Percentiles rank a stretch among this genome's conserved stretches.
Evolutionary conservation across 352 stramenopile species (phyloP).

Genomic region (Peronospora destructor): DNA sequence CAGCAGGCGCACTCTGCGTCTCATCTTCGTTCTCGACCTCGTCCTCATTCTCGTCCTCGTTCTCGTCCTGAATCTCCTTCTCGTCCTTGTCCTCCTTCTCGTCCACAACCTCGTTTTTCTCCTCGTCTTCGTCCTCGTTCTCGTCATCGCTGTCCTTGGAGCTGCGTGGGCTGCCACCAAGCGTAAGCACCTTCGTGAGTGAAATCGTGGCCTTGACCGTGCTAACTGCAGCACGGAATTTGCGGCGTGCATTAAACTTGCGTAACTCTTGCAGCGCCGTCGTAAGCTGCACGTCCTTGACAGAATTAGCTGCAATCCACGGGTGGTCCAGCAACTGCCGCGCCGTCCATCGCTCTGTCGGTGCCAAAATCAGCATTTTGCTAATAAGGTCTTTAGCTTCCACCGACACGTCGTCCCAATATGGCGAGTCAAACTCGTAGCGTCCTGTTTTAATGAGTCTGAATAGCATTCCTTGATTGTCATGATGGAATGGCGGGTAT

Average conservation of each 20-base stretch:
- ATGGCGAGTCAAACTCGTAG: slow-evolving; percentile 75
- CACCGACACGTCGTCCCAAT: slow-evolving; percentile 68
- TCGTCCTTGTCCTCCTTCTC: too few species aligned
- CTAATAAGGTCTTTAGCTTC: slow-evolving; percentile 87
- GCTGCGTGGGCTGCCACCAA: slow-evolving; percentile 24
- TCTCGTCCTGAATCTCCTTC: too few species aligned
- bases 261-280: slow-evolving; percentile 84
- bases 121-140: slow-evolving; percentile 7
- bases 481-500: slow-evolving; percentile 84
- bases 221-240: slow-evolving; percentile 90
- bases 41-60: slow-evolving; percentile 16
- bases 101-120: too few species aligned
- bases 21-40: neutral
- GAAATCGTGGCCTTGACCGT: slow-evolving; percentile 82
- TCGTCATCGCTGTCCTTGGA: slow-evolving; percentile 26
- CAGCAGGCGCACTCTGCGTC: slow-evolving; percentile 2
- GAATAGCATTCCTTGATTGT: slow-evolving; percentile 88
- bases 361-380: slow-evolving; percentile 85
- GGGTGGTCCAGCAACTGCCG: slow-evolving; percentile 67
- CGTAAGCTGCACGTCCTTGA: slow-evolving; percentile 73
- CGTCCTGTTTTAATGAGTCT: slow-evolving; percentile 57
- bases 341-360: slow-evolving; percentile 67
- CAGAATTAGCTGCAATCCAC: slow-evolving; percentile 80
- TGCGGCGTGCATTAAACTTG: slow-evolving; percentile 91
- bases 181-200: slow-evolving; percentile 60